Percentiles rank a stretch among this genome's conserved stretches.
phyloP scores from a whole-genome alignment of 116 monocot species.

The Dioscorea cayenensis region DNA sequence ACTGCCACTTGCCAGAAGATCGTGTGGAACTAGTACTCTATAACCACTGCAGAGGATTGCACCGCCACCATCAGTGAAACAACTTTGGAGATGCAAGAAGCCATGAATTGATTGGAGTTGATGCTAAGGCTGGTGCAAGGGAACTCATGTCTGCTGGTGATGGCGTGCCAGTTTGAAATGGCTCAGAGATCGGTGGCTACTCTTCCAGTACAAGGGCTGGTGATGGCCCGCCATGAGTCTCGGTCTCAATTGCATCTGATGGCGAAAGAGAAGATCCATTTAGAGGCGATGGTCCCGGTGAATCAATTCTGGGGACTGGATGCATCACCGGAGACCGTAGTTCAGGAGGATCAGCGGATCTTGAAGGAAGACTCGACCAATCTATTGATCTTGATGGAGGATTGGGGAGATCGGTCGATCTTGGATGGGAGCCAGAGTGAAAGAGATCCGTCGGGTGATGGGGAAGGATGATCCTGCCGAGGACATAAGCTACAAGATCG shows the following conservation, averaged over 20 bases:
- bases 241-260: neutral
- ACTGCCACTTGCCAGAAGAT: no score
- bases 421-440: neutral
- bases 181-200: no score
- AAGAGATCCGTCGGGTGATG: neutral
- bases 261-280: neutral
- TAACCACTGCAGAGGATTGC: no score
- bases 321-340: neutral
- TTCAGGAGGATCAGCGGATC: neutral
- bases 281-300: neutral
- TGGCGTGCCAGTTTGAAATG: no score
- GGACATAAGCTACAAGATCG: constrained; percentile 21
- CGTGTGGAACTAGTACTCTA: no score
- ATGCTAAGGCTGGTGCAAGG: no score
- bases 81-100: no score
- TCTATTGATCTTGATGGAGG: neutral
- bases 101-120: no score
- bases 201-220: no score
- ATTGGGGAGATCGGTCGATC: neutral
- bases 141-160: no score
- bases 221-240: neutral
- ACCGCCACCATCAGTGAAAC: no score
- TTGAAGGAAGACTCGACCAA: neutral
- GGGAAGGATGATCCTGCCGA: constrained; percentile 3
- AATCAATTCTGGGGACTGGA: neutral